Evolutionary conservation across 495 filamentous ascomycete genomes (phyloP).

Genomic region (Viridothelium virens): DNA sequence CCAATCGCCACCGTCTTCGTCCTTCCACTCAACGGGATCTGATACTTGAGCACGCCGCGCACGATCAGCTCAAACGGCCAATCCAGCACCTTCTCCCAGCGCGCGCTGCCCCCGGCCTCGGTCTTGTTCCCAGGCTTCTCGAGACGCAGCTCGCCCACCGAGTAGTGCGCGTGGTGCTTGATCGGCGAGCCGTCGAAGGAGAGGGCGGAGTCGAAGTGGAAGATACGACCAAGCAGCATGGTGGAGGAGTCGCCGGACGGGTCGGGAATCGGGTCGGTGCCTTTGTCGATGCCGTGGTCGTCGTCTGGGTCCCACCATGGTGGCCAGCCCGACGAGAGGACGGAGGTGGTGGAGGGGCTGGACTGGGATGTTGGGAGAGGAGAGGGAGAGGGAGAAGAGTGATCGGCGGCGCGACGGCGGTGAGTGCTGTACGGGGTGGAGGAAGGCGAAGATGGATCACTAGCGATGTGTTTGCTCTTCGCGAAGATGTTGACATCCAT

Average conservation of each 20-base stretch:
- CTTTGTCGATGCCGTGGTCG: constrained; percentile 50
- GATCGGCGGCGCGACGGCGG: not conserved
- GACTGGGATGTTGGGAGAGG: not conserved
- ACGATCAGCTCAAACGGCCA: constrained; percentile 90
- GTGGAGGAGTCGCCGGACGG: constrained; percentile 53
- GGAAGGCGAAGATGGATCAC: constrained; percentile 51
- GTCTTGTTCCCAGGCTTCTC: constrained; percentile 79
- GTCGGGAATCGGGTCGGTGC: constrained; percentile 47
- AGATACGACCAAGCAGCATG: constrained; percentile 83
- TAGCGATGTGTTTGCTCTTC: constrained; percentile 76
- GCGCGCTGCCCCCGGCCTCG: constrained; percentile 70
- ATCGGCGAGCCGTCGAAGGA: constrained; percentile 84
- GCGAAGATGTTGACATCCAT: constrained; percentile 91
- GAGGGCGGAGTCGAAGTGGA: constrained; percentile 76
- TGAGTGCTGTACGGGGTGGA: constrained; percentile 54
- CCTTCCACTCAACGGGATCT: constrained; percentile 69
- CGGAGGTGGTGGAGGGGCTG: not conserved
- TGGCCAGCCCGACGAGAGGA: not conserved
- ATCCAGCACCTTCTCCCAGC: constrained; percentile 85
- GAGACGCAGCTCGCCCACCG: constrained; percentile 75
- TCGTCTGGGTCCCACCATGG: not conserved
- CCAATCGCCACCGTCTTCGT: constrained; percentile 49
- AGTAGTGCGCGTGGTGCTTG: constrained; percentile 53
- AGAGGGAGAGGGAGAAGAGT: not conserved
- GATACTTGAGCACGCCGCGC: constrained; percentile 81